Conservation (phyloP, 176 grass and related monocot species). For the Musa schizocarpa region DNA sequence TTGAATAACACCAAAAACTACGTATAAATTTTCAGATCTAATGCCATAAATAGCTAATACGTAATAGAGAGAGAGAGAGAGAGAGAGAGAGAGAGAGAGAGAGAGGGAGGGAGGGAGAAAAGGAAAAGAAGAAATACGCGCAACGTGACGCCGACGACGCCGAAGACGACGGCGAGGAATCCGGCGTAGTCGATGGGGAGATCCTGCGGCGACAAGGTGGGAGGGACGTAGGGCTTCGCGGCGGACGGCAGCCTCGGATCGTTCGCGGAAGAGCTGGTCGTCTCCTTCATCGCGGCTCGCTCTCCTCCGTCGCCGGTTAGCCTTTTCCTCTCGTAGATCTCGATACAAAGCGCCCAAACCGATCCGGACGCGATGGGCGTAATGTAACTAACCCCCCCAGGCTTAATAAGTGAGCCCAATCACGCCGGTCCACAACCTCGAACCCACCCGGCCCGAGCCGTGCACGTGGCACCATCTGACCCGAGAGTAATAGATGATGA, state of each 20-base stretch:
- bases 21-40: too few species aligned
- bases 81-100: not conserved
- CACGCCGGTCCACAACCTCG: too few species aligned
- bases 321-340: too few species aligned
- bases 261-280: conserved; percentile 16
- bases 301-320: not conserved
- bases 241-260: conserved; percentile 65
- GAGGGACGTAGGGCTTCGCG: conserved; percentile 65
- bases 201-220: conserved; percentile 69
- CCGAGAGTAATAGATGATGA: too few species aligned
- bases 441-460: too few species aligned
- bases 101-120: not conserved
- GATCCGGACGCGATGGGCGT: too few species aligned
- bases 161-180: conserved; percentile 84
- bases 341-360: too few species aligned
- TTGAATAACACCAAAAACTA: too few species aligned
- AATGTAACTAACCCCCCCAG: too few species aligned
- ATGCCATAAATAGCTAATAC: too few species aligned
- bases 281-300: conserved; percentile 23
- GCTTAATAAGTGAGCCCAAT: too few species aligned
- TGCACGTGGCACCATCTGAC: too few species aligned
- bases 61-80: not conserved
- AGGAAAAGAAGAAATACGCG: conserved; percentile 32
- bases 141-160: conserved; percentile 82
- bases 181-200: conserved; percentile 84